These are phyloP conservation scores for Leucocoprinus birnbaumii DNA, from an alignment of 768 basidiomycete species.

Conservation along the genomic window DNA sequence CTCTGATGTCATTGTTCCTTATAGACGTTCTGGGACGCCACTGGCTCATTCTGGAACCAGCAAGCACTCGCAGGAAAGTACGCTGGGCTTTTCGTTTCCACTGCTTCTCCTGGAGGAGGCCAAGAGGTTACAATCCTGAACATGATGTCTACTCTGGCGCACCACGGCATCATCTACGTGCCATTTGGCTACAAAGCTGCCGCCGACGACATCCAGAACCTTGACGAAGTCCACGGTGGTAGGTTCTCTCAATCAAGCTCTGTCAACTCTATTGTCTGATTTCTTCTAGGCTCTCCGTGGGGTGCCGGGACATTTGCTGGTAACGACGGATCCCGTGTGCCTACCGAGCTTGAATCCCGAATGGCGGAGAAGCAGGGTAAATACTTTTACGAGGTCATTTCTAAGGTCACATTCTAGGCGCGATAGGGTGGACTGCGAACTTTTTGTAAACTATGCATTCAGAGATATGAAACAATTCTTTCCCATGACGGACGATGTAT, in stretches of 20 bases:
- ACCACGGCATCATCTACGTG: slow-evolving; percentile 73
- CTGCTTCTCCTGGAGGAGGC: slow-evolving; percentile 73
- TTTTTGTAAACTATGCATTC: neutral
- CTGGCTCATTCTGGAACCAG: slow-evolving; percentile 61
- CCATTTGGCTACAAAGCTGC: slow-evolving; percentile 67
- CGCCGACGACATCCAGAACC: slow-evolving; percentile 35
- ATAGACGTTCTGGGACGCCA: slow-evolving; percentile 73
- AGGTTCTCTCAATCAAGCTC: slow-evolving; percentile 24
- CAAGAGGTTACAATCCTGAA: slow-evolving; percentile 61
- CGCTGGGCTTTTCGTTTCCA: slow-evolving; percentile 71
- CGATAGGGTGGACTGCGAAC: no score
- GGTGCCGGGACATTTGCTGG: slow-evolving; percentile 68
- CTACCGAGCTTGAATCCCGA: slow-evolving; percentile 46
- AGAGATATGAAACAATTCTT: no score
- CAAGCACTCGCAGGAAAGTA: slow-evolving; percentile 69
- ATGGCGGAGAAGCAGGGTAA: slow-evolving; percentile 51
- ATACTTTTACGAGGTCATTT: slow-evolving; percentile 46
- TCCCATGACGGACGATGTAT: neutral
- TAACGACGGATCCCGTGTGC: slow-evolving; percentile 42
- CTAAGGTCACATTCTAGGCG: slow-evolving; percentile 14
- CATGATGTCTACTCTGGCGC: slow-evolving; percentile 55
- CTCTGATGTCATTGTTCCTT: neutral
- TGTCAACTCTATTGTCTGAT: slow-evolving; percentile 7
- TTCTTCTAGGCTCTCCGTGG: slow-evolving; percentile 61
- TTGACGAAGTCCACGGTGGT: slow-evolving; percentile 58